A percentile compares a stretch with the other conserved stretches of the same genome.
These are phyloP conservation scores for Rhododendron ovatum DNA, from an alignment of 148 eudicot species.

Conservation along the genomic window DNA sequence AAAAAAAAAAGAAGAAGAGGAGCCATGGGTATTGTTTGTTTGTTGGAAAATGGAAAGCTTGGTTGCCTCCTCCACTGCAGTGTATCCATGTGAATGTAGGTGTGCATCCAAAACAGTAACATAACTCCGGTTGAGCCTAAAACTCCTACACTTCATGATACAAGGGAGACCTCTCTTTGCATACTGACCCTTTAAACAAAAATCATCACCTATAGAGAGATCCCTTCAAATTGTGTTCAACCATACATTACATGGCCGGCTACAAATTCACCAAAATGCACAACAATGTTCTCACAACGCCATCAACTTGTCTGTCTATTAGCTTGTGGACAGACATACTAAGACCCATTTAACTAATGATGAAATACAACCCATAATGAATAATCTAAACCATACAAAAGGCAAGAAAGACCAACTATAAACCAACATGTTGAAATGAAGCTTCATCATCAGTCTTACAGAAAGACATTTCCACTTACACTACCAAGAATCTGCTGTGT, in stretches of 20 bases:
- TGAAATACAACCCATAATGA: neutral
- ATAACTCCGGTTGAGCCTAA: neutral
- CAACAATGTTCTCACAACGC: neutral
- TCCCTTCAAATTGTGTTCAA: neutral
- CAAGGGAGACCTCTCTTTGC: neutral
- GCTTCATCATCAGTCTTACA: neutral
- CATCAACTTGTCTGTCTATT: neutral
- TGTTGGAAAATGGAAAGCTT: neutral
- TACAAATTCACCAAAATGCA: neutral
- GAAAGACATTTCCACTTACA: conserved; percentile 46
- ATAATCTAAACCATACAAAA: neutral
- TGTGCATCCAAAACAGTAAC: neutral
- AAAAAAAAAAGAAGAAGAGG: neutral
- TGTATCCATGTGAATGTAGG: neutral
- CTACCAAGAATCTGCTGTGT: conserved; percentile 95
- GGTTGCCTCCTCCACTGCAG: neutral
- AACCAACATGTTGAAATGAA: neutral
- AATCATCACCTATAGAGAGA: neutral
- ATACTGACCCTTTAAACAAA: neutral
- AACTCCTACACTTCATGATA: neutral
- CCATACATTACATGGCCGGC: neutral
- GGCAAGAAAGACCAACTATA: neutral
- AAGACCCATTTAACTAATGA: neutral
- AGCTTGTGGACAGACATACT: neutral
- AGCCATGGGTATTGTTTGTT: neutral